Conservation (phyloP, 2,329 filamentous ascomycete species). For the Hypoxylon sp. region DNA sequence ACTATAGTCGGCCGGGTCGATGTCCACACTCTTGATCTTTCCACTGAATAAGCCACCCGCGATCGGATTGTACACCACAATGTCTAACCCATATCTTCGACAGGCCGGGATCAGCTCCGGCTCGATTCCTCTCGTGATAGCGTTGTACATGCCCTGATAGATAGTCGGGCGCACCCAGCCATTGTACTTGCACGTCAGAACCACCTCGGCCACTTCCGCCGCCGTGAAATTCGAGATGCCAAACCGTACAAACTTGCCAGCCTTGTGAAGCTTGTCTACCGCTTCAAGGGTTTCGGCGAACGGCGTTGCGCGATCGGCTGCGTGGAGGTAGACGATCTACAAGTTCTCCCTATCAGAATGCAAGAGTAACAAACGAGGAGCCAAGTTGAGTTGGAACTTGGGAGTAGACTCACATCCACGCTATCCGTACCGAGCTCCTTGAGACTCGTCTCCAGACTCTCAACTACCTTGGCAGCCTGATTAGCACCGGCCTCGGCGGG, state of each 20-base stretch:
- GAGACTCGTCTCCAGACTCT: constrained; percentile 76
- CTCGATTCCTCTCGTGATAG: constrained; percentile 82
- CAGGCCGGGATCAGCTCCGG: constrained; percentile 80
- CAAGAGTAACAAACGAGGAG: not conserved
- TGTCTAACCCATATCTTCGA: constrained; percentile 80
- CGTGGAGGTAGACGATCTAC: constrained; percentile 82
- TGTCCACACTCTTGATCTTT: constrained; percentile 79
- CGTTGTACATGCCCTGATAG: constrained; percentile 92
- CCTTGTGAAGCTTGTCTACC: constrained; percentile 84
- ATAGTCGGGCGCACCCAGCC: constrained; percentile 87
- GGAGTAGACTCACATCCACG: constrained; percentile 70
- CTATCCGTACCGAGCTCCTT: constrained; percentile 79
- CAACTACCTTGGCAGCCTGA: constrained; percentile 72
- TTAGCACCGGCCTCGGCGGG: constrained; percentile 72
- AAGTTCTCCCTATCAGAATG: constrained; percentile 21
- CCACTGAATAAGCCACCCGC: constrained; percentile 86
- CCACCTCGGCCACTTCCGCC: constrained; percentile 89
- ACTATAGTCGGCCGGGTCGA: constrained; percentile 72
- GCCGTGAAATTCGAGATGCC: constrained; percentile 89
- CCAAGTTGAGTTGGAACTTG: constrained; percentile 1
- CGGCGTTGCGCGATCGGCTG: constrained; percentile 76
- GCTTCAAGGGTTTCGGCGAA: constrained; percentile 86
- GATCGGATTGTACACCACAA: constrained; percentile 87
- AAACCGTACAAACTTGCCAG: constrained; percentile 85
- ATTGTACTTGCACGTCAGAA: constrained; percentile 82